Conservation (phyloP, 495 filamentous ascomycete genomes). For the Trichocladium antarcticum region DNA sequence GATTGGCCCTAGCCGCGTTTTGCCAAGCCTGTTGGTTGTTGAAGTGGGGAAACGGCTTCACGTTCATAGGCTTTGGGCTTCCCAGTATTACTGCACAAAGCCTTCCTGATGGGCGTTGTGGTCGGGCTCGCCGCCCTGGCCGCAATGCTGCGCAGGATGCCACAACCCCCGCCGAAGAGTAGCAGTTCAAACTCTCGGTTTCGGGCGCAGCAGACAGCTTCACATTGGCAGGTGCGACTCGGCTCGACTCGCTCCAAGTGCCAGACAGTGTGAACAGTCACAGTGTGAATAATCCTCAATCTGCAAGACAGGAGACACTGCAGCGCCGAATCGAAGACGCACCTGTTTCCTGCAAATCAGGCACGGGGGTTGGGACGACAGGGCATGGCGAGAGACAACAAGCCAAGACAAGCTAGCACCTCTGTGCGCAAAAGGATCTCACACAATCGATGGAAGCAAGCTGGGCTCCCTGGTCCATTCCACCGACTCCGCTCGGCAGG, state of each 20-base stretch:
- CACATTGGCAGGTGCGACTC: too few species aligned
- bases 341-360: background rate
- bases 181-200: too few species aligned
- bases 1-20: background rate
- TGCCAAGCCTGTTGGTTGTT: background rate
- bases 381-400: background rate
- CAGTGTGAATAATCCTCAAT: background rate
- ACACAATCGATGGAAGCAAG: background rate
- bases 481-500: background rate
- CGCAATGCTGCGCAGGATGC: too few species aligned
- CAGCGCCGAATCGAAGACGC: conserved; percentile 1
- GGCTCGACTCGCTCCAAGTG: too few species aligned
- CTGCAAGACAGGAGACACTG: background rate
- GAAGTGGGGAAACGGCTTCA: background rate
- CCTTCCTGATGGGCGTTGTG: too few species aligned
- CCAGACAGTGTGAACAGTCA: too few species aligned
- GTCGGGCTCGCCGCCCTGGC: too few species aligned
- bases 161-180: too few species aligned
- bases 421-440: background rate
- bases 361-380: background rate
- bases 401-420: conserved; percentile 1
- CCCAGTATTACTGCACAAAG: too few species aligned
- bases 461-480: background rate
- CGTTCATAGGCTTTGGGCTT: too few species aligned
- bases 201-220: too few species aligned